Conservation (phyloP, 2,329 filamentous ascomycete genomes). For the Chaetomium sp. region DNA sequence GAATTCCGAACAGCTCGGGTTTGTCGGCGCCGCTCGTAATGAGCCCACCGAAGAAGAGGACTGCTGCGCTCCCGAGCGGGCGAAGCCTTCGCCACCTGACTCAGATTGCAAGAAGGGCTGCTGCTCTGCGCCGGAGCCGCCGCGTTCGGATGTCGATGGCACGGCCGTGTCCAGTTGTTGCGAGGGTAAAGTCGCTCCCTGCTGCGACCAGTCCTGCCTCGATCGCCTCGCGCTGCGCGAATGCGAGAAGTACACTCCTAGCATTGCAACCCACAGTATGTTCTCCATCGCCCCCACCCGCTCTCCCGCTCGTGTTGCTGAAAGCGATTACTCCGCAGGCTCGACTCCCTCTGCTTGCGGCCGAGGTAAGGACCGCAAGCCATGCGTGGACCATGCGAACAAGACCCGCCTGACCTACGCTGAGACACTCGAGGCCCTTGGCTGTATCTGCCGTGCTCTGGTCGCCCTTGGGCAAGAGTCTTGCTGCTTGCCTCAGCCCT, state of each 20-base stretch:
- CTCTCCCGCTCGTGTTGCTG: neutral
- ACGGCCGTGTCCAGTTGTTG: slow-evolving; percentile 44
- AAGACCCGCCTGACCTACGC: slow-evolving; percentile 45
- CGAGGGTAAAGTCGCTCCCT: slow-evolving; percentile 44
- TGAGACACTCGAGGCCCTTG: slow-evolving; percentile 49
- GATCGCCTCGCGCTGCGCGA: slow-evolving; percentile 49
- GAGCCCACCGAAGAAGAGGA: neutral
- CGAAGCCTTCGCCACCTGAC: neutral
- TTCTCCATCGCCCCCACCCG: neutral
- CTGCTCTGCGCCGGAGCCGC: slow-evolving; percentile 1
- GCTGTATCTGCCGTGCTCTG: slow-evolving; percentile 57
- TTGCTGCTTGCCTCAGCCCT: slow-evolving; percentile 46
- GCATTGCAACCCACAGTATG: slow-evolving; percentile 4
- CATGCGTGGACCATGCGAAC: slow-evolving; percentile 44
- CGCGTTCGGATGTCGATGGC: slow-evolving; percentile 12
- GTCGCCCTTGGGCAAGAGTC: slow-evolving; percentile 54
- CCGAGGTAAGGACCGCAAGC: slow-evolving; percentile 31
- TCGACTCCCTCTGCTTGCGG: slow-evolving; percentile 19
- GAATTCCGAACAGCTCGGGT: neutral
- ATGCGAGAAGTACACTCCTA: slow-evolving; percentile 36
- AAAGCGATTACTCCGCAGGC: neutral
- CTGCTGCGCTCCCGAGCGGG: slow-evolving; percentile 5
- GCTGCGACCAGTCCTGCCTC: slow-evolving; percentile 48
- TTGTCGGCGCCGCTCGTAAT: neutral
- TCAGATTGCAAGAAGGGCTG: slow-evolving; percentile 17